Evolutionary conservation across 179 eudicot species (phyloP).

Genomic region (Gypsophila paniculata): DNA sequence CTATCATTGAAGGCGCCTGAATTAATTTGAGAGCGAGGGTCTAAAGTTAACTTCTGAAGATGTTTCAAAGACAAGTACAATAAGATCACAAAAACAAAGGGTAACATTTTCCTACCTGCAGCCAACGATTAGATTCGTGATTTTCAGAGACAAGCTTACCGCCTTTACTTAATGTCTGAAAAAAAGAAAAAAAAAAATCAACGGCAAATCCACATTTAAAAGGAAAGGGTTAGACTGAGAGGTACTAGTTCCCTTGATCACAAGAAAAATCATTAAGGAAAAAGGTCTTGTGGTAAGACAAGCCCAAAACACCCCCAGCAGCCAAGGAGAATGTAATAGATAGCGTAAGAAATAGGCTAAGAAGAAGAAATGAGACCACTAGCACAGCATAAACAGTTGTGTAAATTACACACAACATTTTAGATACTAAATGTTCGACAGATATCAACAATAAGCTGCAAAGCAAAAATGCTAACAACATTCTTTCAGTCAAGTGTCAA

Average conservation of each 20-base stretch:
- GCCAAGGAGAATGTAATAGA: background rate
- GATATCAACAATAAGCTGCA: conserved; percentile 6
- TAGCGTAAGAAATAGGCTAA: background rate
- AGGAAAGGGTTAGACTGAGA: background rate
- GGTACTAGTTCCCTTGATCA: background rate
- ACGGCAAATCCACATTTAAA: background rate
- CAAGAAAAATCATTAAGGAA: background rate
- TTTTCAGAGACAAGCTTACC: conserved; percentile 75
- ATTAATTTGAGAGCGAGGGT: background rate
- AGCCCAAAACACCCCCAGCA: background rate
- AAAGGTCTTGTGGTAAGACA: background rate
- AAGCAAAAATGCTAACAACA: conserved; percentile 3
- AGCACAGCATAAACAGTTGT: background rate
- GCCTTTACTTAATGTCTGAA: conserved; percentile 67
- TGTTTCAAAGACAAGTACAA: conserved; percentile 1
- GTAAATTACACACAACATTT: background rate
- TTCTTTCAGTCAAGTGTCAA: conserved; percentile 2
- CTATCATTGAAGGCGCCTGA: background rate
- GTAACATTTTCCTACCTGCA: conserved; percentile 54
- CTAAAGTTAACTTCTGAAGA: conserved; percentile 1
- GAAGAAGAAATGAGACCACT: background rate
- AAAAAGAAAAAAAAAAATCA: conserved; percentile 12
- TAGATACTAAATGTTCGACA: background rate
- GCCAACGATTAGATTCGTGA: conserved; percentile 77
- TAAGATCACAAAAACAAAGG: background rate